Evolutionary conservation across 1,284 basidiomycete species (phyloP), one percentile per base, ranked within the genome.

Genomic region (Fistulinella staudtii): DNA sequence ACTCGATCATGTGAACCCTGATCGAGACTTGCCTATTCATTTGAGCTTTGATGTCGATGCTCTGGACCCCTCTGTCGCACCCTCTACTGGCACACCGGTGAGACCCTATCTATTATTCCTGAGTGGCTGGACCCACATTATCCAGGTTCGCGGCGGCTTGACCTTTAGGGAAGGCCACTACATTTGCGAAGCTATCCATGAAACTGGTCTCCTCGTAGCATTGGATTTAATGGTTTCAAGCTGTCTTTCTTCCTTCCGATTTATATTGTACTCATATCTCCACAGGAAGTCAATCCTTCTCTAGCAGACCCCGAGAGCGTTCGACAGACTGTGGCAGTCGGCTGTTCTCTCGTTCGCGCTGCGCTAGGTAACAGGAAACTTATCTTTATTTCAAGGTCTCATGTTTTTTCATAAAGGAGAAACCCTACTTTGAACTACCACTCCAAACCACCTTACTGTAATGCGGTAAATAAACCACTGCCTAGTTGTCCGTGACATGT

Each of bases 151-250:
- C 55, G 96, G 96, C 10, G 96, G 96, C 11, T 72, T 99, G 50
- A 95, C 90, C 13, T 99, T 99, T 75, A 77, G 96, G 52, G 96
- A 99, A 66, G 96, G 95, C 9, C 89, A 94, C 68, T 96, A 95
- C 68, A 96, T 98, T 60, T 94, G 91, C 62, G 96, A 99, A 69
- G 86, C 89, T 4, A 79, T 99, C 35, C 84, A 85, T 54, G 93
- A 98, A 74, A 99, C 95, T 1, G 94, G 93, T 13, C 77, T 88
- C 54, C 77, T 99, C 20, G 92, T 95, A 18, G 92, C 85, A 0
- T 71, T 99, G 24, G 93, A 96, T 67, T 74, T 96, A 52, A 93
- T 96, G 90, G 90, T 88, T 53, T 42, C n/a, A n/a, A n/a, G n/a
- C n/a, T n/a, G 78, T 61, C 22, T 30, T 34, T 28, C 38, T 7